Conservation (phyloP, 2,329 filamentous ascomycete species). For the Colletotrichum sp. region DNA sequence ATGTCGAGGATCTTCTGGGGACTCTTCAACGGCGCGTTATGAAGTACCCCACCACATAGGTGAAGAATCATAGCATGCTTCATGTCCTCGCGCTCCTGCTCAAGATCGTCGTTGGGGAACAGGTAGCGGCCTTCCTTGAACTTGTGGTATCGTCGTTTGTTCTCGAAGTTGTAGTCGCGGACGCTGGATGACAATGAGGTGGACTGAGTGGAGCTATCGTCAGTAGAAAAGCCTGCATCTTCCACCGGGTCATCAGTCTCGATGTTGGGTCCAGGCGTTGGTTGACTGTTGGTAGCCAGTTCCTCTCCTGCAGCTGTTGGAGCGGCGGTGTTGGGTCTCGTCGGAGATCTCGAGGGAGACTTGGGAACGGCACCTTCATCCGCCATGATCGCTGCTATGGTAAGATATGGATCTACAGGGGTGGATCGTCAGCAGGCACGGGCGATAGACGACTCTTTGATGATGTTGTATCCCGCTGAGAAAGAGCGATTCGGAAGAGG, state of each 20-base stretch:
- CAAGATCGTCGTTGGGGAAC: conserved; percentile 47
- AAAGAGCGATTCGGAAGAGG: neutral
- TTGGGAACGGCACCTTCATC: neutral
- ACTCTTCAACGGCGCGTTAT: neutral
- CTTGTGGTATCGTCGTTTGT: conserved; percentile 46
- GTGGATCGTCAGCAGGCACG: neutral
- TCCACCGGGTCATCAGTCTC: neutral
- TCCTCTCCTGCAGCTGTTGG: neutral
- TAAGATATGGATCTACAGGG: neutral
- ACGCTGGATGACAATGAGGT: conserved; percentile 35
- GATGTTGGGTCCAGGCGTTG: neutral
- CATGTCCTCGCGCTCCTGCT: conserved; percentile 46
- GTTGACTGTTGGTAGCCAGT: neutral
- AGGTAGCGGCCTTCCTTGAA: conserved; percentile 43
- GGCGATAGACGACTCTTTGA: neutral
- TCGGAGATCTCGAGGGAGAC: neutral
- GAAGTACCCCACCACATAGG: neutral
- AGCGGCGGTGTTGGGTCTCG: neutral
- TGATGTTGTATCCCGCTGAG: neutral
- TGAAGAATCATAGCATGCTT: conserved; percentile 33
- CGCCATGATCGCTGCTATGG: neutral
- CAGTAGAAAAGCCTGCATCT: neutral
- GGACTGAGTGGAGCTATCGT: neutral
- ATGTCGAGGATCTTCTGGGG: neutral
- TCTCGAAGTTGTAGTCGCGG: conserved; percentile 45